phyloP scores from a whole-genome alignment of 2,329 filamentous ascomycete genomes.

The Cladosporium phlei region DNA sequence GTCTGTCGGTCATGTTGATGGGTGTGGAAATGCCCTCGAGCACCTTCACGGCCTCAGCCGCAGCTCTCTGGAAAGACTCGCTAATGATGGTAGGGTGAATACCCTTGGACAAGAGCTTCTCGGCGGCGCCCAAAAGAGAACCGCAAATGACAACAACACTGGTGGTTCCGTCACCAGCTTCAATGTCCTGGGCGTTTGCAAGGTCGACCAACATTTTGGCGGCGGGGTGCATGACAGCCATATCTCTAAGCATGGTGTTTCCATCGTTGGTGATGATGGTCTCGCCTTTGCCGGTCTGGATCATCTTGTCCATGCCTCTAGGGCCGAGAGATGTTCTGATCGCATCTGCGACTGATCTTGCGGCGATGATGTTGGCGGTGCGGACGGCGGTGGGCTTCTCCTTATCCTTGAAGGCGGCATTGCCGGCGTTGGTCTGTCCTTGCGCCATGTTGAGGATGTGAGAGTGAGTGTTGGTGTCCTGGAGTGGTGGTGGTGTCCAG shows the following conservation, averaged over 20 bases:
- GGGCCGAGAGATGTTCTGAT: slow-evolving; percentile 95
- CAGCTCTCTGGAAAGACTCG: slow-evolving; percentile 93
- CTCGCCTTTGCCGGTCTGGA: slow-evolving; percentile 91
- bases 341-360: slow-evolving; percentile 94
- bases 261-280: slow-evolving; percentile 99
- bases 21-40: slow-evolving; percentile 95
- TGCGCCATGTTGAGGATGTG: slow-evolving; percentile 31
- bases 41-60: slow-evolving; percentile 79
- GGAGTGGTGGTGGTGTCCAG: too few relatives aligned
- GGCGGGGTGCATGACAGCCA: slow-evolving; percentile 99
- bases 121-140: slow-evolving; percentile 87
- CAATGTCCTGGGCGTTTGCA: slow-evolving; percentile 94
- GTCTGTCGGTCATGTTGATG: slow-evolving; percentile 80
- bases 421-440: slow-evolving; percentile 48
- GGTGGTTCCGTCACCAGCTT: slow-evolving; percentile 96
- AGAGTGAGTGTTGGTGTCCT: neutral
- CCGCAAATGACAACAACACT: slow-evolving; percentile 98
- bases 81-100: slow-evolving; percentile 98
- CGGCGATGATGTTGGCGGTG: slow-evolving; percentile 93
- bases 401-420: slow-evolving; percentile 74
- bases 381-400: slow-evolving; percentile 98
- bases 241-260: slow-evolving; percentile 98
- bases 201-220: slow-evolving; percentile 99
- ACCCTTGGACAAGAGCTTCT: slow-evolving; percentile 81
- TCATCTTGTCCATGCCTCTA: slow-evolving; percentile 99